Percentiles rank a stretch among this genome's conserved stretches.
Conservation (phyloP, 352 stramenopile genomes). For the Globisporangium echinulatum region DNA sequence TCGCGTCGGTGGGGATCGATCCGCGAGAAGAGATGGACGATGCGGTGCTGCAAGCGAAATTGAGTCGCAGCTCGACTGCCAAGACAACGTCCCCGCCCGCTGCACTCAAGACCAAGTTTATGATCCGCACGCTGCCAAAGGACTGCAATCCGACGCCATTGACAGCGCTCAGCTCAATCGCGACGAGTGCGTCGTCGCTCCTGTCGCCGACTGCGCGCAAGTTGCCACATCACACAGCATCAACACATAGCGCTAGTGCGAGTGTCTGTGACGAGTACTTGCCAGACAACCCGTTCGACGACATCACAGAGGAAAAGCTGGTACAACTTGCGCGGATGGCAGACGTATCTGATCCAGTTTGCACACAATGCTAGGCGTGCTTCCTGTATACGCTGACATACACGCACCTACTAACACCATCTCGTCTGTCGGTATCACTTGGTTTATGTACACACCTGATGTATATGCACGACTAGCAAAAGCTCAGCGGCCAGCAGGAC, state of each 20-base stretch:
- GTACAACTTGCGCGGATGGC: conserved; percentile 13
- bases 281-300: conserved; percentile 68
- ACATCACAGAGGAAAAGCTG: conserved; percentile 74
- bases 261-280: conserved; percentile 18
- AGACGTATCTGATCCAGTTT: background rate
- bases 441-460: too few species aligned
- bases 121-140: conserved; percentile 63
- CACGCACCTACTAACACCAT: background rate
- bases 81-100: conserved; percentile 1
- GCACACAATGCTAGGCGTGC: too few species aligned
- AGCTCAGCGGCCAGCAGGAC: conserved; percentile 54
- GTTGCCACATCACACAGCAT: conserved; percentile 1
- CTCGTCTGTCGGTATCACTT: background rate
- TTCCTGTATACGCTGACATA: background rate
- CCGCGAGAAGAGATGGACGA: conserved; percentile 49
- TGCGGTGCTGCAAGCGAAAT: background rate
- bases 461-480: conserved; percentile 24
- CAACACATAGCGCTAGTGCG: background rate
- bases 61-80: background rate
- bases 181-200: conserved; percentile 5
- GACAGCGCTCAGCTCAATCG: conserved; percentile 2
- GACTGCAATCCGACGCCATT: conserved; percentile 69
- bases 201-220: conserved; percentile 19
- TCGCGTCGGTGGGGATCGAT: conserved; percentile 23
- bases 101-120: conserved; percentile 39